Evolutionary conservation across 73 alveolate genomes (phyloP), one percentile per base, ranked within the genome.

Genomic region (Paramecium octaurelia): DNA sequence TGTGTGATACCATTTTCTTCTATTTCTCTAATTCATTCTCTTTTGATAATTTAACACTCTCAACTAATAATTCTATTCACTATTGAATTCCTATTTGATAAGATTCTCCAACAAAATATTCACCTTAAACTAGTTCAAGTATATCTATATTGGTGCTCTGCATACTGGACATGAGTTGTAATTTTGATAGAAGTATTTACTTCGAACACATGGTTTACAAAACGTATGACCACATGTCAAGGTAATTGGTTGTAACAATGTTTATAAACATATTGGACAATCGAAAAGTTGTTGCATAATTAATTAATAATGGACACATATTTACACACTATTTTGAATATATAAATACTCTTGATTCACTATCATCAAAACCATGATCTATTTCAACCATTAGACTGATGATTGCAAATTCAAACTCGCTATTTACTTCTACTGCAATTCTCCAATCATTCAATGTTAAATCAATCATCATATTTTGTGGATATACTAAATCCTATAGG

Each of bases 201-300:
- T 80, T 10, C 91, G 48, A 21, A 80, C 46, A 59, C 95, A 91
- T 14, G 86, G 85, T 48, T 91, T 80, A 70, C 95, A 91, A 40
- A 85, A 91, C 7, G 95, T 80, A 77, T 91, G 95, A 7, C 95
- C 95, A 76, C 95, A 91, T 23, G 87, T 80, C 6, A 91, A 40
- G 6, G 89, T 91, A 60, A 91, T 35, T 10, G 95, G 95, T 20
- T 80, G 54, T 80, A 80, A 46, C 24, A 80, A 21, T 18, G 91
- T 80, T 46, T 80, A 46, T 46, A 80, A 43, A 80, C 91, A 80
- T 44, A 80, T 80, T 44, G 91, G 91, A 29, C 91, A 80, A 44
- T 80, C 91, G 4, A 80, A 80, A 10, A 86, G 24, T 64, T 64
- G 48, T 64, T 64, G 48, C 84, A 64, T 64, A 64, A 31, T 64